Percentiles rank a stretch among this genome's conserved stretches.
Evolutionary conservation across 257 asterid genomes (phyloP).

Genomic region (Prunella vulgaris): DNA sequence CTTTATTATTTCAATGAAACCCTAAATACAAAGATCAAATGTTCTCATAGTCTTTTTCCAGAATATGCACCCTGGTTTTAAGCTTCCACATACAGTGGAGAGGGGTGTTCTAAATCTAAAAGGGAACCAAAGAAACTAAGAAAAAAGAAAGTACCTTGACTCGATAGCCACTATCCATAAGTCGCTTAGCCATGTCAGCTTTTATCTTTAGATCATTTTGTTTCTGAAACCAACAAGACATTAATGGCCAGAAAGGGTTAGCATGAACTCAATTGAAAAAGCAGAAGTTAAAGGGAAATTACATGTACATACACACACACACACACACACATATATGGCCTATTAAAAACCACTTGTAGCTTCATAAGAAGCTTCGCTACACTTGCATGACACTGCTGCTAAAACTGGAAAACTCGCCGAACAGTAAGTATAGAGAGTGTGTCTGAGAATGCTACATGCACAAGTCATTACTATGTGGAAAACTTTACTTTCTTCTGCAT

Average conservation of each 20-base stretch:
- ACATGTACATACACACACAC: background rate
- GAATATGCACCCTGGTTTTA: background rate
- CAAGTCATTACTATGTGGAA: conserved; percentile 6
- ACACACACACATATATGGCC: background rate
- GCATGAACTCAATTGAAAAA: conserved; percentile 4
- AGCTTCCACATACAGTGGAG: conserved; percentile 1
- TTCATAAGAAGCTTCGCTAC: background rate
- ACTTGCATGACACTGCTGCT: background rate
- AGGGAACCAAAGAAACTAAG: background rate
- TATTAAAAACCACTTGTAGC: background rate
- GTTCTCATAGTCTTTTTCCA: background rate
- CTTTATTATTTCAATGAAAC: background rate
- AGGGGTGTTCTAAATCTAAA: background rate
- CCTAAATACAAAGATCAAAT: background rate
- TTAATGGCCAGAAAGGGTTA: conserved; percentile 16
- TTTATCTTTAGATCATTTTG: conserved; percentile 65
- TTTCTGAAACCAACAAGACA: conserved; percentile 40
- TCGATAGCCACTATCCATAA: conserved; percentile 73
- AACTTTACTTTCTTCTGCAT: background rate
- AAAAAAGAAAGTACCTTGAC: conserved; percentile 60
- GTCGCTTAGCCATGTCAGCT: conserved; percentile 74
- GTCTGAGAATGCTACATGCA: background rate
- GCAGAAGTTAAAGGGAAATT: background rate
- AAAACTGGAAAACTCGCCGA: conserved; percentile 6
- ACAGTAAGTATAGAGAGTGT: background rate